Conservation (phyloP, 2,329 filamentous ascomycete species). For the Colletotrichum melonis region DNA sequence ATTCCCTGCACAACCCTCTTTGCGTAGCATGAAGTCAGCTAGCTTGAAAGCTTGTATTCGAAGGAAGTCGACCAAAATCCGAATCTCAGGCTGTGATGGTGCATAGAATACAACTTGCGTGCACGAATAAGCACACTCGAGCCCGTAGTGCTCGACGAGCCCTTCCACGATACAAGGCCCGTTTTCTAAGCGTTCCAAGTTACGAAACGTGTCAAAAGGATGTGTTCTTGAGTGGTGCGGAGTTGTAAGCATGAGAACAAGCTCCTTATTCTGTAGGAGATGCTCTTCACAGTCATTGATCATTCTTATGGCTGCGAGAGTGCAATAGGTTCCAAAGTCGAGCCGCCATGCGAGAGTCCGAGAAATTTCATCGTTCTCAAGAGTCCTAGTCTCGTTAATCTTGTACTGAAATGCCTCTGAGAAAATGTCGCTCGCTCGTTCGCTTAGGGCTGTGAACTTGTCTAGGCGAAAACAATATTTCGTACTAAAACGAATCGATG, state of each 20-base stretch:
- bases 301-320: accelerated
- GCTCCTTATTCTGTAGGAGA: background rate
- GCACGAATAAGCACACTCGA: too few species aligned
- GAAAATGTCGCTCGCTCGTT: accelerated
- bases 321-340: background rate
- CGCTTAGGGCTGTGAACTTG: accelerated
- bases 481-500: accelerated
- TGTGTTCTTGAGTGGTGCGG: background rate
- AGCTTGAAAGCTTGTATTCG: too few species aligned
- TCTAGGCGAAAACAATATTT: background rate
- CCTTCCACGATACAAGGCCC: too few species aligned
- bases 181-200: accelerated
- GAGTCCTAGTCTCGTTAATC: background rate
- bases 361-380: too few species aligned
- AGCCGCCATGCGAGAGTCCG: too few species aligned
- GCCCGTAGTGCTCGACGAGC: too few species aligned
- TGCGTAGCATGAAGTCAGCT: too few species aligned
- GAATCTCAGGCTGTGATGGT: too few species aligned
- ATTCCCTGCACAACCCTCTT: too few species aligned
- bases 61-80: too few species aligned
- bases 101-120: too few species aligned
- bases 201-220: background rate
- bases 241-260: background rate
- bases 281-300: background rate
- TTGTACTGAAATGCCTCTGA: too few species aligned